phyloP scores from a whole-genome alignment of 2,329 filamentous ascomycete genomes.

The Trichophyton simii region DNA sequence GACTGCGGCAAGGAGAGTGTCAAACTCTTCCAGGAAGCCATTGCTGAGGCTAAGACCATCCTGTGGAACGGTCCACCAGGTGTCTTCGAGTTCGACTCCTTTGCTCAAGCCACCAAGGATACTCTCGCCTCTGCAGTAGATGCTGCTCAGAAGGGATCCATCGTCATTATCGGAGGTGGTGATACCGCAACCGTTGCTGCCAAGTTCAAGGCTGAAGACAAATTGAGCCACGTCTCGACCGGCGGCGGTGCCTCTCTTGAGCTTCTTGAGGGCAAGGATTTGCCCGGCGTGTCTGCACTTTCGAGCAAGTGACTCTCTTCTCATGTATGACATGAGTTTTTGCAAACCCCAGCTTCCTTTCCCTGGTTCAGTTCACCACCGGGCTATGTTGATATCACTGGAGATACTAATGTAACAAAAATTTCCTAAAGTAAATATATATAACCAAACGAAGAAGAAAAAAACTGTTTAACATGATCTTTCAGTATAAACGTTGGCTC shows the following conservation, averaged over 20 bases:
- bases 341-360: background rate
- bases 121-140: conserved; percentile 80
- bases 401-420: conserved; percentile 2
- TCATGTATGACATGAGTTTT: background rate
- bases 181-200: conserved; percentile 96
- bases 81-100: conserved; percentile 94
- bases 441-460: background rate
- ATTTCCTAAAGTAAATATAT: background rate
- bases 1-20: conserved; percentile 86
- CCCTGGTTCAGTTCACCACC: background rate
- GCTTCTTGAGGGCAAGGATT: conserved; percentile 92
- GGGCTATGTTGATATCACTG: background rate
- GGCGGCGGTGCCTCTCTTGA: conserved; percentile 92
- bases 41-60: conserved; percentile 82
- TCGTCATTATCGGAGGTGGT: conserved; percentile 96
- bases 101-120: conserved; percentile 81
- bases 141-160: conserved; percentile 71
- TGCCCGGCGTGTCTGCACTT: conserved; percentile 85
- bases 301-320: conserved; percentile 49
- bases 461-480: background rate
- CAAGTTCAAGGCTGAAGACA: conserved; percentile 91
- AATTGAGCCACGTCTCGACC: conserved; percentile 96
- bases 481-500: background rate
- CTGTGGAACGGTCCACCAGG: conserved; percentile 97
- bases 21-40: conserved; percentile 77